Percentiles rank a stretch among this genome's conserved stretches.
Evolutionary conservation across 768 basidiomycete species (phyloP).

Genomic region (Pisolithus marmoratus): DNA sequence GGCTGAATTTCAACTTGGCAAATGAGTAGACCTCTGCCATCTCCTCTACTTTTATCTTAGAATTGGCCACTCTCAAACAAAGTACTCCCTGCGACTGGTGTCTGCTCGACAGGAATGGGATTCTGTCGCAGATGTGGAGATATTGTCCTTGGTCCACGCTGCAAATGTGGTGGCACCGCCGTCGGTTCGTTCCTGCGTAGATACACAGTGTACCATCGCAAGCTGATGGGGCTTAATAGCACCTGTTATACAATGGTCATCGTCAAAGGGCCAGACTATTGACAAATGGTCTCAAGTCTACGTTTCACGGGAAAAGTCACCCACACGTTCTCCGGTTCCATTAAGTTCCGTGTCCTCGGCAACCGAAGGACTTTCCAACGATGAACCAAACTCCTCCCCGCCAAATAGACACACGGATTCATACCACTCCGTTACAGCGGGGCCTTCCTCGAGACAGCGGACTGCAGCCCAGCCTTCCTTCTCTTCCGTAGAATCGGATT

Average conservation of each 20-base stretch:
- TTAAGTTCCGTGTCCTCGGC: slow-evolving; percentile 11
- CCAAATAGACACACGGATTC: no score
- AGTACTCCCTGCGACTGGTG: background rate
- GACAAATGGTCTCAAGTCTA: slow-evolving; percentile 84
- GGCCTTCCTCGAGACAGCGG: no score
- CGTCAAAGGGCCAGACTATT: slow-evolving; percentile 36
- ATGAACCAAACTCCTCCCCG: background rate
- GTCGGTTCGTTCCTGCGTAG: slow-evolving; percentile 53
- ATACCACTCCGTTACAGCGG: no score
- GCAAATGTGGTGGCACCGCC: slow-evolving; percentile 73
- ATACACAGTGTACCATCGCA: slow-evolving; percentile 5
- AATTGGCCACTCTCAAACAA: background rate
- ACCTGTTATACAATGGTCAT: slow-evolving; percentile 60
- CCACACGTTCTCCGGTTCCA: slow-evolving; percentile 29
- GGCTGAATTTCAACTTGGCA: no score
- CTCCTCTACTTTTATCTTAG: no score
- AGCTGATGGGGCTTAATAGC: slow-evolving; percentile 36
- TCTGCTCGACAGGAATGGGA: slow-evolving; percentile 44
- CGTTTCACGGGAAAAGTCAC: slow-evolving; percentile 50
- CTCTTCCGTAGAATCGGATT: no score
- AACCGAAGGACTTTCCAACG: slow-evolving; percentile 1
- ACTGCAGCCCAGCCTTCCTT: no score
- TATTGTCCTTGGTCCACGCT: slow-evolving; percentile 65
- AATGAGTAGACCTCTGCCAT: no score
- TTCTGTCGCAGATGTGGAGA: slow-evolving; percentile 86